Evolutionary conservation across 768 basidiomycete species (phyloP).

Genomic region (Pulveroboletus sp.): DNA sequence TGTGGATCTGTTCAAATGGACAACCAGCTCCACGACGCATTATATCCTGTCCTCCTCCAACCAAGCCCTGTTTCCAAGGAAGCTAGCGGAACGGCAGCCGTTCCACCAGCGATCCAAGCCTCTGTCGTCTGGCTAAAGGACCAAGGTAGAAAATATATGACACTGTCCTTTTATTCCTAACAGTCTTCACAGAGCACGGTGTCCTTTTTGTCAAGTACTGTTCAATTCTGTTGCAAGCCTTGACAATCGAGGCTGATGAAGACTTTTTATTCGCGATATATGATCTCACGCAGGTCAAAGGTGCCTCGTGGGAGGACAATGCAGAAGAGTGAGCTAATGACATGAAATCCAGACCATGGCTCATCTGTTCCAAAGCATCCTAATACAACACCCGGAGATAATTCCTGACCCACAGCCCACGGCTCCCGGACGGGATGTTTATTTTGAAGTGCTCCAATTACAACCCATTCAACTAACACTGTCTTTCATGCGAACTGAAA

Average conservation of each 20-base stretch:
- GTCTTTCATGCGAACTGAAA: slow-evolving; percentile 96
- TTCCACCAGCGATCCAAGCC: slow-evolving; percentile 80
- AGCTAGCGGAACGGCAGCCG: slow-evolving; percentile 64
- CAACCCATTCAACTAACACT: slow-evolving; percentile 90
- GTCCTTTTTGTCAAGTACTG: slow-evolving; percentile 98
- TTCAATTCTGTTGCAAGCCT: slow-evolving; percentile 85
- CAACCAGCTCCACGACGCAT: slow-evolving; percentile 94
- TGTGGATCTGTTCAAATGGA: slow-evolving; percentile 91
- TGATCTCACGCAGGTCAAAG: slow-evolving; percentile 87
- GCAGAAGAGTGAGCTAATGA: slow-evolving; percentile 58
- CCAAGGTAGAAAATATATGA: slow-evolving; percentile 51
- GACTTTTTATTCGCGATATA: slow-evolving; percentile 90
- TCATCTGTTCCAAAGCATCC: slow-evolving; percentile 41
- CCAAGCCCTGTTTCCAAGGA: slow-evolving; percentile 84
- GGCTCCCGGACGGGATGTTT: slow-evolving; percentile 72
- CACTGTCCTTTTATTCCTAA: background rate
- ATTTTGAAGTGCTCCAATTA: slow-evolving; percentile 93
- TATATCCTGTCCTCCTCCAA: slow-evolving; percentile 92
- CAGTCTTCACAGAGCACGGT: slow-evolving; percentile 69
- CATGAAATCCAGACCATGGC: background rate
- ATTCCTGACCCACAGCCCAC: slow-evolving; percentile 68
- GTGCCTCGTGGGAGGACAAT: slow-evolving; percentile 82
- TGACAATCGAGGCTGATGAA: slow-evolving; percentile 96
- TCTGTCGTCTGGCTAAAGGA: slow-evolving; percentile 91
- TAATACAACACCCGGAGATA: slow-evolving; percentile 65